Evolutionary conservation across 495 filamentous ascomycete species (phyloP).

Genomic region (Penicillium pancosmium): DNA sequence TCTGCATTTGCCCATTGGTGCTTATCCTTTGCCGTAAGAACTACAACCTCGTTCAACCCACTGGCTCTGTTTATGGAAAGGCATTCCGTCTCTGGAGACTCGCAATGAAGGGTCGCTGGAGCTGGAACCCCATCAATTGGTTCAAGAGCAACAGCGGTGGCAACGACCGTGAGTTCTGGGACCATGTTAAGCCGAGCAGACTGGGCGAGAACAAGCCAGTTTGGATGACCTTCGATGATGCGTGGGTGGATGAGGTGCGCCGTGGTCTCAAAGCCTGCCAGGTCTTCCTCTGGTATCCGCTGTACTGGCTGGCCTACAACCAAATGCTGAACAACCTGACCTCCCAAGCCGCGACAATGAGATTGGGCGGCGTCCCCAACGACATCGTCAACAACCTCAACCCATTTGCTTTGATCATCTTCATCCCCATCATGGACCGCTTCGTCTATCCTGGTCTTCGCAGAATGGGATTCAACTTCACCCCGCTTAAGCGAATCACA

Average conservation of each 20-base stretch:
- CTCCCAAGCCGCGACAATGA: conserved; percentile 74
- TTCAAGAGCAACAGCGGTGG: conserved; percentile 46
- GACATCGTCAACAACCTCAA: conserved; percentile 80
- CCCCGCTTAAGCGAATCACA: conserved; percentile 74
- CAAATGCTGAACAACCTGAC: conserved; percentile 71
- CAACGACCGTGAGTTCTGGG: conserved; percentile 54
- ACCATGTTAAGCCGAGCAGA: conserved; percentile 65
- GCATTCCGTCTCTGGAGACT: conserved; percentile 56
- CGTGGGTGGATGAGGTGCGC: conserved; percentile 71
- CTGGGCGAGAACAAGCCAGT: conserved; percentile 39
- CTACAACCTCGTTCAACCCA: conserved; percentile 60
- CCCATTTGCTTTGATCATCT: conserved; percentile 74
- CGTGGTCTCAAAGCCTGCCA: conserved; percentile 70
- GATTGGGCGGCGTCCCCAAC: conserved; percentile 71
- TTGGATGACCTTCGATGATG: conserved; percentile 77
- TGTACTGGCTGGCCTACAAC: conserved; percentile 67
- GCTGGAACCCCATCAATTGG: conserved; percentile 48
- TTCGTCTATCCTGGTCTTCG: conserved; percentile 70
- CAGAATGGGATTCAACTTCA: conserved; percentile 63
- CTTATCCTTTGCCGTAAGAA: conserved; percentile 61
- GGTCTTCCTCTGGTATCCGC: conserved; percentile 69
- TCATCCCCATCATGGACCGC: conserved; percentile 74
- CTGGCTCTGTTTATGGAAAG: conserved; percentile 64
- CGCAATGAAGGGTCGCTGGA: conserved; percentile 68
- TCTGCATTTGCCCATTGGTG: conserved; percentile 62